Evolutionary conservation across 1,284 basidiomycete genomes (phyloP), one percentile per base, ranked within the genome.

Genomic region (Rhodotorula sp.): DNA sequence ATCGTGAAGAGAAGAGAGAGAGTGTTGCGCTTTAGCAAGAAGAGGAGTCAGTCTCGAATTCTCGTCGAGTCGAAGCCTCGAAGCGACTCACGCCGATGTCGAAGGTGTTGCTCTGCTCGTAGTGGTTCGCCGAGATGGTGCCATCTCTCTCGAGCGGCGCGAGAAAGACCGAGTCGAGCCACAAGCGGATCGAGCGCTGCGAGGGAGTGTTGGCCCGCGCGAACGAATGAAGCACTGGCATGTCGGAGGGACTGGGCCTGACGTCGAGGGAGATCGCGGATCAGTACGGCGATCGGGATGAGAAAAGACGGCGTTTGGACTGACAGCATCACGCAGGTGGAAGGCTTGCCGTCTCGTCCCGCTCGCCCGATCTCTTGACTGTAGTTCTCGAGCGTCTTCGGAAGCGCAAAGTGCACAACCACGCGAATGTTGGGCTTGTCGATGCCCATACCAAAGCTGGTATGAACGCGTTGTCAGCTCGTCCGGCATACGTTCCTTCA

Each of bases 381-480:
- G 64, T 78, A 74, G 49, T 87, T 88, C 67, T 90, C 89, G 60
- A 93, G 81, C 10, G 88, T 87, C 67, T 85, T 85, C 1, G 91
- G 91, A 31, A 91, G 72, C 18, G 85, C 84, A 69, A 88, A 86
- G 78, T 93, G 91, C 56, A 92, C 87, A 63, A 93, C 90, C 76
- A 86, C 90, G 70, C 89, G 87, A 18, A 90, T 91, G 78, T 92
- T 87, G 0, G 88, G 82, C 80, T 97, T 97, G 82, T 98, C 94
- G 69, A 97, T 95, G 26, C 94, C 95, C 94, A 98, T 97, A 5
- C 70, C 65, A 29, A 71, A 70, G 6, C 62, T 61, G 63, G 1
- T 43, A 5, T 43, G 15, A 39, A 18, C 18, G 1, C 23, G 3
- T 5, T 31, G n/a, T 29, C 60, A 21, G 21, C 21, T 39, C 34